phyloP scores from a whole-genome alignment of 1,284 basidiomycete species.

The Cutaneotrichosporon cyanovorans region DNA sequence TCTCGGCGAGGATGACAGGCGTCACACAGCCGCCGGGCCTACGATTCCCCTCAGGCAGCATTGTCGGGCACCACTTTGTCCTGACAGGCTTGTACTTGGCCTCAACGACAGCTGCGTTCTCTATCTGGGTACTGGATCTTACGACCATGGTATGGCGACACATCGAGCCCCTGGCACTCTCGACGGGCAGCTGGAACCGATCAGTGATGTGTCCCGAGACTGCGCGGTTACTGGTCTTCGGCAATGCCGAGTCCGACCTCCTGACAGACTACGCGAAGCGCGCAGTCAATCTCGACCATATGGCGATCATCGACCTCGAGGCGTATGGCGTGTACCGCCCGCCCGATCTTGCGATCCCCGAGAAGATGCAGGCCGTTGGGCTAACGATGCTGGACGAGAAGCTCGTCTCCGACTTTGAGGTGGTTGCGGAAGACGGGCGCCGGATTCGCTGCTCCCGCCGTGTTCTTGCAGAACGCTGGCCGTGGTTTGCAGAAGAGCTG shows the following conservation, averaged over 20 bases:
- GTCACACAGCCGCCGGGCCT: constrained; percentile 79
- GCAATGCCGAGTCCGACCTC: constrained; percentile 74
- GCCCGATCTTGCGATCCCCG: constrained; percentile 60
- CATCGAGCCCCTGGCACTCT: constrained; percentile 69
- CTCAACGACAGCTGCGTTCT: constrained; percentile 65
- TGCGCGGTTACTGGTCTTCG: constrained; percentile 80
- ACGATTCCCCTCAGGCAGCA: constrained; percentile 84
- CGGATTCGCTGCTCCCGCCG: constrained; percentile 71
- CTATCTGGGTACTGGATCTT: constrained; percentile 81
- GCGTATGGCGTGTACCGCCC: constrained; percentile 89
- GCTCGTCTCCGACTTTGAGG: constrained; percentile 73
- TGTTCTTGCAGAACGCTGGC: constrained; percentile 78
- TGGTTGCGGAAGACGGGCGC: constrained; percentile 83
- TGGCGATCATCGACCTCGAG: constrained; percentile 83
- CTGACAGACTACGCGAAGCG: constrained; percentile 86
- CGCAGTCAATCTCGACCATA: constrained; percentile 81
- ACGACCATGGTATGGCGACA: constrained; percentile 72
- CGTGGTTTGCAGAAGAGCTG: constrained; percentile 79
- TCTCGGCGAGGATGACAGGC: constrained; percentile 46
- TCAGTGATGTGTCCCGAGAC: constrained; percentile 69
- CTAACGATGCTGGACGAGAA: constrained; percentile 69
- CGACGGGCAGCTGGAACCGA: constrained; percentile 80
- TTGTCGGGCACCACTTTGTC: constrained; percentile 78
- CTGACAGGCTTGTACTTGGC: constrained; percentile 84
- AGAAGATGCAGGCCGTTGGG: constrained; percentile 59